Percentiles rank a stretch among this genome's conserved stretches.
phyloP scores from a whole-genome alignment of 1,139 yeast species.

The Barnettozyma hawaiiensis region DNA sequence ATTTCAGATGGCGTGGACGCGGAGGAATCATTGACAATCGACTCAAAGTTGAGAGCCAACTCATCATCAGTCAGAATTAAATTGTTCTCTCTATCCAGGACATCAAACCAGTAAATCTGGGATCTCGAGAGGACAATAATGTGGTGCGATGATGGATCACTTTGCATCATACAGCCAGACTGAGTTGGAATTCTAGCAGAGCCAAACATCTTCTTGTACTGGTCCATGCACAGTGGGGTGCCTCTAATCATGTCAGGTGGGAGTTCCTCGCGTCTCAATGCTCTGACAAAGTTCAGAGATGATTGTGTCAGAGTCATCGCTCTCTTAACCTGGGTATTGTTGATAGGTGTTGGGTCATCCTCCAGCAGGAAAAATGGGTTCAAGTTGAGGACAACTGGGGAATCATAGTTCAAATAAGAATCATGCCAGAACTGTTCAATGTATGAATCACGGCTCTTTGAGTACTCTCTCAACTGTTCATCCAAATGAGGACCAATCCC shows the following conservation, averaged over 20 bases:
- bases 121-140: constrained; percentile 81
- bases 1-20: constrained; percentile 56
- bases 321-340: constrained; percentile 66
- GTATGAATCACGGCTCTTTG: constrained; percentile 63
- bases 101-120: constrained; percentile 93
- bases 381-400: constrained; percentile 80
- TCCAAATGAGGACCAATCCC: constrained; percentile 59
- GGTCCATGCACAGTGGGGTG: constrained; percentile 84
- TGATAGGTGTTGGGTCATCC: constrained; percentile 84
- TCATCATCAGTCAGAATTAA: constrained; percentile 65
- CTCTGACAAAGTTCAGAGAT: constrained; percentile 71
- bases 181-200: constrained; percentile 80
- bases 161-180: constrained; percentile 79
- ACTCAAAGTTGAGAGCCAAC: constrained; percentile 65
- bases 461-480: constrained; percentile 55
- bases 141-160: constrained; percentile 70
- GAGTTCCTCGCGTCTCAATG: constrained; percentile 67
- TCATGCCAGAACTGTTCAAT: constrained; percentile 95
- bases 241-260: constrained; percentile 67
- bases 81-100: constrained; percentile 65
- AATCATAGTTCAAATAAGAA: constrained; percentile 78
- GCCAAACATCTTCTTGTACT: constrained; percentile 79
- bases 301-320: constrained; percentile 80
- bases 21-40: constrained; percentile 68
- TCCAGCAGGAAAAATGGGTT: constrained; percentile 85